phyloP scores from a whole-genome alignment of 2,329 filamentous ascomycete genomes.

The Venturiaceae sp. region DNA sequence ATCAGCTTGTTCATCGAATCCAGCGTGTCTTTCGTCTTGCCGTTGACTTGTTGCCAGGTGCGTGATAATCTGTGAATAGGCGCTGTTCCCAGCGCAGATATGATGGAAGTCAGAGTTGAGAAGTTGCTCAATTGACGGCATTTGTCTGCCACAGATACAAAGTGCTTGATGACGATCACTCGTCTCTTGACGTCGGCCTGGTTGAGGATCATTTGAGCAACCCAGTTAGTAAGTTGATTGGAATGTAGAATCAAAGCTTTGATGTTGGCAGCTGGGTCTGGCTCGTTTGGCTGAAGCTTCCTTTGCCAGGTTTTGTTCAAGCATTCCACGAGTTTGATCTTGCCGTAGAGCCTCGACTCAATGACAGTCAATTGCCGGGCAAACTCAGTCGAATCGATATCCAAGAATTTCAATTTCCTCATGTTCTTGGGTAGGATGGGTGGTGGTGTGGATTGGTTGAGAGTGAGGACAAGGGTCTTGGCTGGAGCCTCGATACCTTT shows the following conservation, averaged over 20 bases:
- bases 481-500: constrained; percentile 79
- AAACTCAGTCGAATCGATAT: constrained; percentile 93
- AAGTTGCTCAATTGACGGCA: constrained; percentile 92
- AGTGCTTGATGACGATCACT: constrained; percentile 96
- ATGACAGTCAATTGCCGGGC: constrained; percentile 97
- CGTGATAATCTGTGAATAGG: constrained; percentile 88
- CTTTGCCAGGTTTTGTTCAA: constrained; percentile 99
- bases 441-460: constrained; percentile 64
- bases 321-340: constrained; percentile 92
- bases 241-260: constrained; percentile 95
- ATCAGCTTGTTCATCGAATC: constrained; percentile 92
- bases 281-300: constrained; percentile 72
- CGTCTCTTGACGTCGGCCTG: constrained; percentile 93
- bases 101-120: constrained; percentile 93
- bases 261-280: constrained; percentile 84
- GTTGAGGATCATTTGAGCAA: constrained; percentile 95
- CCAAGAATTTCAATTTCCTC: constrained; percentile 98
- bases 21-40: constrained; percentile 67
- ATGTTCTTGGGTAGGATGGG: constrained; percentile 97
- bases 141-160: constrained; percentile 96
- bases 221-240: constrained; percentile 98
- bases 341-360: constrained; percentile 86
- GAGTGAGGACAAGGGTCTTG: constrained; percentile 77
- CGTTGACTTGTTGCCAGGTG: constrained; percentile 90
- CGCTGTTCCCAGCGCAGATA: constrained; percentile 87